Base-by-base conservation (phyloP, 305 asterid species). In the Caryopteris hybrid region DNA sequence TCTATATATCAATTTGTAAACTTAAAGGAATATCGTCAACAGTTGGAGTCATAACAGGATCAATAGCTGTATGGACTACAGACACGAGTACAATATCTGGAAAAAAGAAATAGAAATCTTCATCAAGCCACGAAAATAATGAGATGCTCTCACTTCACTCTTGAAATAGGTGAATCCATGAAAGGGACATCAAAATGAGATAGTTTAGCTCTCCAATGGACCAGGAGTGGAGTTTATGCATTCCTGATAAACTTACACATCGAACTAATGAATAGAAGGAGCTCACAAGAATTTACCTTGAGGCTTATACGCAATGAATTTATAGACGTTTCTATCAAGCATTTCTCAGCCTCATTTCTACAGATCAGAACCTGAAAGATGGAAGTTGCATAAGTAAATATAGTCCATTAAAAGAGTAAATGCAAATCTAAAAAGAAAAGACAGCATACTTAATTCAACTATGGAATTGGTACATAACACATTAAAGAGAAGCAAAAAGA, bases 251-350 rank as follows among this genome's bases (percentile, higher is more conserved):
- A 36, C 34, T 27, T 12, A 45, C 20, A 47, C 45, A 45, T 55
- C 14, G 51, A 67, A 66, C 36, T 57, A 62, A 57, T 36, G 29
- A 66, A 74, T 45, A 33, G 25, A 9, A 34, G 71, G 65, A 64
- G 65, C 76, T 55, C 53, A 57, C 65, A 45, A 27, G 55, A 64
- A 64, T 78, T 66, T 82, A 94, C 99, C 97, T 94, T 94, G 33
- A 94, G 93, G 84, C 99, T 94, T 76, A 94, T 87, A 25, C 97
- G 91, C 76, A 94, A 74, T 45, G 99, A 94, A 78, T 94, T 94
- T 72, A 94, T 91, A 71, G 99, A 94, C 56, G 99, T 89, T 76
- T 94, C 99, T 72, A 94, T 91, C 96, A 94, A 89, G 82, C 98
- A 94, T 78, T 85, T 89, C 79, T 94, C 99, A 67, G 98, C 88